phyloP scores from a whole-genome alignment of 208 protist species.

The Leishmania gerbilli region DNA sequence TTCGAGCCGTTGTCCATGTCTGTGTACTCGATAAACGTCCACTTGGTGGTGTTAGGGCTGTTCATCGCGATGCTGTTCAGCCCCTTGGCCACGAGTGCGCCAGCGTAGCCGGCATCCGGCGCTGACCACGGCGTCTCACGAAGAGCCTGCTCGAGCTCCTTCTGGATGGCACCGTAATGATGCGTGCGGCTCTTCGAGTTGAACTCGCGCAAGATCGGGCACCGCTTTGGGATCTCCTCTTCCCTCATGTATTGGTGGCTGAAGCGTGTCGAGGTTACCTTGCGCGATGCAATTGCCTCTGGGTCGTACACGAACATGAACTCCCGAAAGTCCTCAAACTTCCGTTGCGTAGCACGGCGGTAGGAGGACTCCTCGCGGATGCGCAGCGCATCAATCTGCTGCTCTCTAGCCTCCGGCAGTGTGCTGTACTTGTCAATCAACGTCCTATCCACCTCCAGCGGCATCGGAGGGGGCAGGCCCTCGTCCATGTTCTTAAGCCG shows the following conservation, averaged over 20 bases:
- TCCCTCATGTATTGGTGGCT: constrained; percentile 73
- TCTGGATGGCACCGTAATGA: constrained; percentile 43
- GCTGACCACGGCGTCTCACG: constrained; percentile 44
- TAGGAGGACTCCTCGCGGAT: constrained; percentile 58
- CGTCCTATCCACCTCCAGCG: constrained; percentile 51
- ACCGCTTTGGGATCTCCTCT: constrained; percentile 59
- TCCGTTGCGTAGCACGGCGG: constrained; percentile 68
- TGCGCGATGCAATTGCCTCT: constrained; percentile 56
- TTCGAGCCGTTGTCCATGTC: constrained; percentile 34
- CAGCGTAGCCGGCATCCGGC: constrained; percentile 59
- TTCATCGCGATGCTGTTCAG: constrained; percentile 57
- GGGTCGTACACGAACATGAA: constrained; percentile 81
- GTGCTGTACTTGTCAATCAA: constrained; percentile 45
- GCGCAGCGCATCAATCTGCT: constrained; percentile 47
- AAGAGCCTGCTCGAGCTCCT: constrained; percentile 39
- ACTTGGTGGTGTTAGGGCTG: constrained; percentile 73
- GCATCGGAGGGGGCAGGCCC: constrained; percentile 67
- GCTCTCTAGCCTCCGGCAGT: constrained; percentile 35
- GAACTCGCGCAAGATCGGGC: constrained; percentile 57
- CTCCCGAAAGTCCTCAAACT: constrained; percentile 79
- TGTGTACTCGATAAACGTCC: constrained; percentile 84
- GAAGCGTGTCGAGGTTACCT: constrained; percentile 55
- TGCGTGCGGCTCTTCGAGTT: constrained; percentile 56
- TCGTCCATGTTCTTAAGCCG: constrained; percentile 68
- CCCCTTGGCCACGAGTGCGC: constrained; percentile 57